These are phyloP conservation scores for Cytidiella melzeri DNA, from an alignment of 768 basidiomycete species.

Conservation along the genomic window DNA sequence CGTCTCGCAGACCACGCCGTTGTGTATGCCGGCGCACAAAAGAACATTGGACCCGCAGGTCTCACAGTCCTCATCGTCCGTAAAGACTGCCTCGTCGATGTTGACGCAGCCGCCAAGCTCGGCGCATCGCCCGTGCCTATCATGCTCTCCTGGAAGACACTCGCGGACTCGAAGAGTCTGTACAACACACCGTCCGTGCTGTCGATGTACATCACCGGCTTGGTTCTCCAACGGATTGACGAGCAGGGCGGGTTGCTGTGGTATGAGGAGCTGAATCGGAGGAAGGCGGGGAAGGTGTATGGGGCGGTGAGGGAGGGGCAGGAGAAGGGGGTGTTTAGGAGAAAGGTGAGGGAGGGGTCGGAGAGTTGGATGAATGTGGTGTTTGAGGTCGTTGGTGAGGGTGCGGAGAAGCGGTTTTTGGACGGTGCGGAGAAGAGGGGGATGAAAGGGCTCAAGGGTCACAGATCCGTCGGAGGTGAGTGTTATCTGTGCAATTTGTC, in stretches of 20 bases:
- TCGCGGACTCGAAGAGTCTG: conserved; percentile 69
- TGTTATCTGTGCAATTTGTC: not conserved
- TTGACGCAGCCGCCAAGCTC: conserved; percentile 68
- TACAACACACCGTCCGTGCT: conserved; percentile 94
- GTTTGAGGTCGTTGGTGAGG: conserved; percentile 74
- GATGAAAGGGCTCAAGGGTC: conserved; percentile 87
- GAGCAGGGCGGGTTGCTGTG: conserved; percentile 59
- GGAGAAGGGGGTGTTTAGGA: conserved; percentile 57
- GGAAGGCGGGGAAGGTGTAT: conserved; percentile 79
- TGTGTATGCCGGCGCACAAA: conserved; percentile 96
- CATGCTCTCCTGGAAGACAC: conserved; percentile 76
- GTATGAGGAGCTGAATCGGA: conserved; percentile 58
- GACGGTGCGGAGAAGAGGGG: conserved; percentile 72
- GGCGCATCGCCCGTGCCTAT: conserved; percentile 74
- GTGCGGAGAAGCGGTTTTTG: conserved; percentile 67
- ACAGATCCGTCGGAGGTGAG: conserved; percentile 55
- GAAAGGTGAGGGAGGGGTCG: conserved; percentile 67
- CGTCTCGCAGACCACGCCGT: conserved; percentile 85
- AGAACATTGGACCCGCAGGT: conserved; percentile 95
- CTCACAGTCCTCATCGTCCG: conserved; percentile 90
- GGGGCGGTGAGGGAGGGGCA: conserved; percentile 64
- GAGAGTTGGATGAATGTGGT: conserved; percentile 97
- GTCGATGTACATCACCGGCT: conserved; percentile 81
- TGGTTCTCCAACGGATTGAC: conserved; percentile 73
- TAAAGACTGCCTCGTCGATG: conserved; percentile 90